These are phyloP conservation scores for Lunasporangiospora selenospora DNA, from an alignment of 192 early-diverging fungal genomes.

Conservation along the genomic window DNA sequence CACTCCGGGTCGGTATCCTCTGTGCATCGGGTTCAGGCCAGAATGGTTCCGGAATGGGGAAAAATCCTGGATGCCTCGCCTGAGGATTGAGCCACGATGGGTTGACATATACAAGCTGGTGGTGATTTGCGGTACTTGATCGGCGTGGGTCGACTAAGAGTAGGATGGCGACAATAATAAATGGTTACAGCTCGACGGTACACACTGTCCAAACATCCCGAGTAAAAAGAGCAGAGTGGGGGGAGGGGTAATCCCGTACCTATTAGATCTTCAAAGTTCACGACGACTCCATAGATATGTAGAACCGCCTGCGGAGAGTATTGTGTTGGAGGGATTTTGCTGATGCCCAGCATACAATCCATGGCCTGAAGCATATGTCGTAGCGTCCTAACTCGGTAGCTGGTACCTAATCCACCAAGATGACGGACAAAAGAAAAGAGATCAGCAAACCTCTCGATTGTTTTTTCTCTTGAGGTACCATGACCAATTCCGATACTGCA, in stretches of 20 bases:
- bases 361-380: conserved; percentile 68
- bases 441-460: too few species aligned
- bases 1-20: conserved; percentile 56
- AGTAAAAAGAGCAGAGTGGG: too few species aligned
- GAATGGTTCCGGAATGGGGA: conserved; percentile 80
- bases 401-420: conserved; percentile 37
- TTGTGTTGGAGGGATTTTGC: conserved; percentile 48
- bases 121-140: conserved; percentile 45
- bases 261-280: conserved; percentile 69
- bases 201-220: too few species aligned
- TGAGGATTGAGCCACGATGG: conserved; percentile 39
- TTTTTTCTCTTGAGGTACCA: too few species aligned
- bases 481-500: too few species aligned
- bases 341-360: conserved; percentile 60
- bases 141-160: conserved; percentile 45
- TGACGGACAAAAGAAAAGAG: too few species aligned
- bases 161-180: conserved; percentile 31
- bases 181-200: conserved; percentile 1
- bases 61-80: conserved; percentile 54
- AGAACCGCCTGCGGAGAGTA: conserved; percentile 41
- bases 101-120: conserved; percentile 31
- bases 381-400: conserved; percentile 57
- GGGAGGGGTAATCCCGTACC: conserved; percentile 51
- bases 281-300: conserved; percentile 62
- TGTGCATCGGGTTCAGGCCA: conserved; percentile 60